phyloP scores from a whole-genome alignment of 345 rosid species.

The Murraya koenigii region DNA sequence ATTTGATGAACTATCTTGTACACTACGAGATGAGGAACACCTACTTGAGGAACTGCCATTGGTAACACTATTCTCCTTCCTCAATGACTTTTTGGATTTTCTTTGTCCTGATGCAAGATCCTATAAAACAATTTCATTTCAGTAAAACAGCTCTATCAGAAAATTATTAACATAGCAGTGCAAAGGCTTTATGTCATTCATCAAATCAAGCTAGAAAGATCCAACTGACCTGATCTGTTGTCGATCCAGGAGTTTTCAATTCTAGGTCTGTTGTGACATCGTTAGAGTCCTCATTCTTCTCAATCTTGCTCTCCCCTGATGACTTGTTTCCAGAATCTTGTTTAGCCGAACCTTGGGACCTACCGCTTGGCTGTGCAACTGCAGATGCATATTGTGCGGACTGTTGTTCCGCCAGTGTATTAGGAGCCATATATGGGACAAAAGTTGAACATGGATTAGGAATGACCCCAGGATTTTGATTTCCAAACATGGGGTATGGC shows the following conservation, averaged over 20 bases:
- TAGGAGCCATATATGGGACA: slow-evolving; percentile 66
- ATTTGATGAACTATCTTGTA: slow-evolving; percentile 72
- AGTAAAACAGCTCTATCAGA: neutral
- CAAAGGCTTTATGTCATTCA: neutral
- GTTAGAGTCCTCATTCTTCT: slow-evolving; percentile 53
- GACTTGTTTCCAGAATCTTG: slow-evolving; percentile 50
- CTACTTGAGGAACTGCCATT: slow-evolving; percentile 64
- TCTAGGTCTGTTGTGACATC: slow-evolving; percentile 79
- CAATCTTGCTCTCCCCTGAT: slow-evolving; percentile 55
- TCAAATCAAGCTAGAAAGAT: slow-evolving; percentile 3
- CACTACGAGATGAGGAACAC: slow-evolving; percentile 68
- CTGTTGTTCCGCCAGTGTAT: slow-evolving; percentile 55
- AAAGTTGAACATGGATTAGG: slow-evolving; percentile 65
- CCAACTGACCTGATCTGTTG: slow-evolving; percentile 57
- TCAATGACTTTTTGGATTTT: slow-evolving; percentile 40
- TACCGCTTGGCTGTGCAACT: slow-evolving; percentile 34
- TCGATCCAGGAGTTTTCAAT: slow-evolving; percentile 85
- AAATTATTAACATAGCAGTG: neutral
- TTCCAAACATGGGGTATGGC: slow-evolving; percentile 69
- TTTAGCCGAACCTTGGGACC: slow-evolving; percentile 37
- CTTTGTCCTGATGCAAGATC: slow-evolving; percentile 44
- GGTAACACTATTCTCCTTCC: slow-evolving; percentile 39
- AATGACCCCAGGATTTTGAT: slow-evolving; percentile 64
- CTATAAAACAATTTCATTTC: slow-evolving; percentile 34
- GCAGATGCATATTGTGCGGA: slow-evolving; percentile 43